Evolutionary conservation across 371 early-diverging fungal genomes (phyloP).

Genomic region (Actinomucor elegans): DNA sequence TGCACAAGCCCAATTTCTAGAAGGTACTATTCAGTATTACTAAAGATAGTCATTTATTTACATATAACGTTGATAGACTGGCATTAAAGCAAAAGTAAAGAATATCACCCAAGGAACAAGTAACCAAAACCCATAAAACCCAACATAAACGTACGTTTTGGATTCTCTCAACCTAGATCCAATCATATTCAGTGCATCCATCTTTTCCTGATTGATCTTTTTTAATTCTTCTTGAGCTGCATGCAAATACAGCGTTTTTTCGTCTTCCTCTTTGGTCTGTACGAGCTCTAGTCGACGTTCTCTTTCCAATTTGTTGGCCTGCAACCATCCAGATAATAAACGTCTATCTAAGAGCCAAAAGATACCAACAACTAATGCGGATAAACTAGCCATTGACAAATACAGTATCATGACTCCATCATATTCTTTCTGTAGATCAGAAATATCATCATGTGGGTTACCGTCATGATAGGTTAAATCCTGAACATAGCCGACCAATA

Average conservation of each 20-base stretch:
- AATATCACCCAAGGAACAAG: constrained; percentile 42
- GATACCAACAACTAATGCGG: constrained; percentile 22
- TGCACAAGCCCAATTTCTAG: too few species aligned
- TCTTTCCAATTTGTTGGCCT: constrained; percentile 34
- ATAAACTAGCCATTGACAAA: constrained; percentile 26
- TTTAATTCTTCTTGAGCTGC: constrained; percentile 16
- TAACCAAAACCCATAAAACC: constrained; percentile 37
- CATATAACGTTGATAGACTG: constrained; percentile 37
- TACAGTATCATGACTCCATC: constrained; percentile 48
- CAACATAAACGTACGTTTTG: constrained; percentile 27
- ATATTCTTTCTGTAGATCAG: constrained; percentile 37
- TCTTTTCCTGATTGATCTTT: constrained; percentile 3
- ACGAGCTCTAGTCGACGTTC: constrained; percentile 31
- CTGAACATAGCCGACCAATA: constrained; percentile 51
- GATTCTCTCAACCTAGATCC: constrained; percentile 26
- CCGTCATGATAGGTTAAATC: constrained; percentile 50
- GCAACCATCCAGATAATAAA: constrained; percentile 38
- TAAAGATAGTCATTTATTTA: too few species aligned
- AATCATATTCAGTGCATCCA: constrained; percentile 24
- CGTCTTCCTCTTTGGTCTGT: constrained; percentile 27
- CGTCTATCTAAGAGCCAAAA: constrained; percentile 40
- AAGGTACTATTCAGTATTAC: background rate
- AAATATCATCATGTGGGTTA: constrained; percentile 28
- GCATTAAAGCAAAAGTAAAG: constrained; percentile 50
- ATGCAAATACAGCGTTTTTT: constrained; percentile 13